phyloP scores from a whole-genome alignment of 371 early-diverging fungal genomes.

The Mucor piriformis region DNA sequence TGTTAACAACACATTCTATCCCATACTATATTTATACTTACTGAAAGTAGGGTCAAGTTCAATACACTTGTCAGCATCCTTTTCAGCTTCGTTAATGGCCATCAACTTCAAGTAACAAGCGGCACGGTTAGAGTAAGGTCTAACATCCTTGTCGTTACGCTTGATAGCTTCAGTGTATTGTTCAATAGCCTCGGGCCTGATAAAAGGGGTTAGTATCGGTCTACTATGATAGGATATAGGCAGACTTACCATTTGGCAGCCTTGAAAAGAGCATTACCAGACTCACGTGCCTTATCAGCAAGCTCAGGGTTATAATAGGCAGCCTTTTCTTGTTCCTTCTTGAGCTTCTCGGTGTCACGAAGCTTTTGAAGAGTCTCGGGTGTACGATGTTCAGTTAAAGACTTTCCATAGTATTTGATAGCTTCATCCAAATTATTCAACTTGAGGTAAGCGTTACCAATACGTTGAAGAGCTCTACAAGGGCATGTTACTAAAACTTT shows the following conservation, averaged over 20 bases:
- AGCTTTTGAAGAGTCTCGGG: slow-evolving; percentile 91
- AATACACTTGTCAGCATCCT: slow-evolving; percentile 93
- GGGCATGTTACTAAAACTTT: background rate
- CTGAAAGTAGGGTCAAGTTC: slow-evolving; percentile 84
- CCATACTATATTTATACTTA: slow-evolving; percentile 26
- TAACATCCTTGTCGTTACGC: slow-evolving; percentile 89
- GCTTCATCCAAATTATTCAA: slow-evolving; percentile 80
- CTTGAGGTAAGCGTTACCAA: slow-evolving; percentile 89
- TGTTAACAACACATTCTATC: background rate
- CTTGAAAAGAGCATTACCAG: slow-evolving; percentile 95
- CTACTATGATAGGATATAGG: background rate
- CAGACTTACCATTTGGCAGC: slow-evolving; percentile 65
- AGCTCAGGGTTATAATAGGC: slow-evolving; percentile 85
- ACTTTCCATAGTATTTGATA: slow-evolving; percentile 91
- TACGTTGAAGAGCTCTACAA: slow-evolving; percentile 83
- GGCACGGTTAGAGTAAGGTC: slow-evolving; percentile 95
- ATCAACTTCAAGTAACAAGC: slow-evolving; percentile 95
- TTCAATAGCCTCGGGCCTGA: slow-evolving; percentile 84
- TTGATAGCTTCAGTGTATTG: slow-evolving; percentile 97
- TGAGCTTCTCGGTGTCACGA: slow-evolving; percentile 85
- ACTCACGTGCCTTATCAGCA: slow-evolving; percentile 91
- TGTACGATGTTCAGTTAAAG: slow-evolving; percentile 94
- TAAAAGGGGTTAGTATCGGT: background rate
- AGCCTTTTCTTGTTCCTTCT: slow-evolving; percentile 78
- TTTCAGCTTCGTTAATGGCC: slow-evolving; percentile 93